These are phyloP conservation scores for Sclerotinia glacialis DNA, from an alignment of 2,329 filamentous ascomycete species.

Conservation along the genomic window DNA sequence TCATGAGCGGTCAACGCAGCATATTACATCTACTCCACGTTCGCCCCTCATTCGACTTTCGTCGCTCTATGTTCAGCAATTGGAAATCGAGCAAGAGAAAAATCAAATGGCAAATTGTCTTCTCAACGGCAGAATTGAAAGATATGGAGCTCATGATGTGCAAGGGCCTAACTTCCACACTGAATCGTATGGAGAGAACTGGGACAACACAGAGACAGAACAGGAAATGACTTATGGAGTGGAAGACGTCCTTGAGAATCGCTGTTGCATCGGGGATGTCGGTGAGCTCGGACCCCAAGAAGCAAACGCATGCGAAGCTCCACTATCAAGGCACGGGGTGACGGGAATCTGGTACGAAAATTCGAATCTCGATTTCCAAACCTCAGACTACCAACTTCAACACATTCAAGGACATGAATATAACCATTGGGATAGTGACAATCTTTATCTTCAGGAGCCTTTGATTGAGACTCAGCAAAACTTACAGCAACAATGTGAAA, in stretches of 20 bases:
- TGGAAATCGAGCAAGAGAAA: conserved; percentile 10
- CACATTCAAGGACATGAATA: not conserved
- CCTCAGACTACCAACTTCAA: not conserved
- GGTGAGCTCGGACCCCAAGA: not conserved
- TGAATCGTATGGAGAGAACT: not conserved
- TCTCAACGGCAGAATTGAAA: not conserved
- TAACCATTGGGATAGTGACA: not conserved
- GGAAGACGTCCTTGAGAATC: conserved; percentile 1
- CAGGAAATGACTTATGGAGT: not conserved
- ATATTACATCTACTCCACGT: not conserved
- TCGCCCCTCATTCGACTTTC: conserved; percentile 7
- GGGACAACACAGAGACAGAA: not conserved
- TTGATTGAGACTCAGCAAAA: conserved; percentile 5
- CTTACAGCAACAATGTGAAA: not conserved
- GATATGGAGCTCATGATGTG: not conserved
- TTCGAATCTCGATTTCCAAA: not conserved
- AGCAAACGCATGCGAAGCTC: not conserved
- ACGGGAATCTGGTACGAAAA: not conserved
- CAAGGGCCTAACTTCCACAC: not conserved
- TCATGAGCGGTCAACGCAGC: not conserved
- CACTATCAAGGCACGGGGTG: not conserved
- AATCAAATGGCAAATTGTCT: not conserved
- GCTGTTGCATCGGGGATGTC: not conserved
- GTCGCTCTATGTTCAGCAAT: conserved; percentile 12
- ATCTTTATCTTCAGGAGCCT: not conserved